A percentile compares a stretch with the other conserved stretches of the same genome.
Evolutionary conservation across 148 eudicot species (phyloP).

Genomic region (Camellia lanceoleosa): DNA sequence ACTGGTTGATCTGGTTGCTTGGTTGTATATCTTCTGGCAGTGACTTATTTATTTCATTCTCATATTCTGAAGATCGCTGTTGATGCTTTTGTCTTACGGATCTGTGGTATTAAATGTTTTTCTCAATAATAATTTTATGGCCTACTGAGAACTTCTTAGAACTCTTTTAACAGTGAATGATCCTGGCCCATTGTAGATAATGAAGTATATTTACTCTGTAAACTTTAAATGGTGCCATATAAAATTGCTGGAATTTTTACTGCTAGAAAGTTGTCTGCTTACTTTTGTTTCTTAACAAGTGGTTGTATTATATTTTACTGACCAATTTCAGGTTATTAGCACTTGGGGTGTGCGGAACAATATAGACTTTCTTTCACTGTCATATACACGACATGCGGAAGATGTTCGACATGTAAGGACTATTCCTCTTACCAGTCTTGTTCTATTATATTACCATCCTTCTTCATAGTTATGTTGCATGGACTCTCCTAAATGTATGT

Average conservation of each 20-base stretch:
- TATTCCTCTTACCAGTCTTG: neutral
- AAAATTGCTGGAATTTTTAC: neutral
- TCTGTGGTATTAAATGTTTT: neutral
- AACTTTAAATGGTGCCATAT: neutral
- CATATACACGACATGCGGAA: conserved; percentile 65
- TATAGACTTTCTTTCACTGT: conserved; percentile 63
- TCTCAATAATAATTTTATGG: neutral
- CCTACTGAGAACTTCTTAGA: neutral
- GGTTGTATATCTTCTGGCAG: conserved; percentile 2
- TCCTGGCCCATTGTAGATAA: neutral
- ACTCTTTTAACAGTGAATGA: neutral
- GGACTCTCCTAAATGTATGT: too few relatives aligned
- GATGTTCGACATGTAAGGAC: conserved; percentile 60
- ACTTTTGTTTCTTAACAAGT: neutral
- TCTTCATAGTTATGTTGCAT: neutral
- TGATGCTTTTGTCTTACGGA: neutral
- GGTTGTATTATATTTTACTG: conserved; percentile 2
- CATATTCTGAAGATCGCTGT: neutral
- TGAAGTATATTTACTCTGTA: conserved; percentile 2
- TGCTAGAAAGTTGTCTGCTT: neutral
- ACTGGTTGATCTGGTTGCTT: conserved; percentile 16
- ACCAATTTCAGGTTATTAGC: conserved; percentile 42
- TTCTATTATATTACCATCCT: neutral
- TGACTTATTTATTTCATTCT: neutral
- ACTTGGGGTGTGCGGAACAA: conserved; percentile 60